Evolutionary conservation across 73 alveolate species (phyloP).

Genomic region (Uronychia setigera): DNA sequence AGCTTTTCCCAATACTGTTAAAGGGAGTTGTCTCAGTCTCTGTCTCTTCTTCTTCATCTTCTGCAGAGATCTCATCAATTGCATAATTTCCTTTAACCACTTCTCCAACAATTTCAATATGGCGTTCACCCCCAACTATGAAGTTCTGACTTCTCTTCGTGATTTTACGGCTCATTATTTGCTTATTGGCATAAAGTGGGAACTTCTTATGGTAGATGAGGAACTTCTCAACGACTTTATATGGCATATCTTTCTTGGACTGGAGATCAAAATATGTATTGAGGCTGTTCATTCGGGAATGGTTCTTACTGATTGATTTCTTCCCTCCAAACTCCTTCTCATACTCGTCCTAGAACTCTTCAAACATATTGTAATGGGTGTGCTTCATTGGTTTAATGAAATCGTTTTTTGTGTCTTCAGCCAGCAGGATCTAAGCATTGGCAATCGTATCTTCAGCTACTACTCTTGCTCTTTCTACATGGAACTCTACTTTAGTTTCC

Average conservation of each 20-base stretch:
- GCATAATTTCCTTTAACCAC: not conserved
- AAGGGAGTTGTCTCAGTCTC: not conserved
- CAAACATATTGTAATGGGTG: slow-evolving; percentile 1
- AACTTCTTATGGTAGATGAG: slow-evolving; percentile 22
- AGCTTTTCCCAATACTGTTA: not conserved
- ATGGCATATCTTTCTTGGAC: not conserved
- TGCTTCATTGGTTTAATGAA: slow-evolving; percentile 20
- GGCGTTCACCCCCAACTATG: not conserved
- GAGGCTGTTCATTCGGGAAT: not conserved
- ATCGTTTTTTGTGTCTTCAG: slow-evolving; percentile 45
- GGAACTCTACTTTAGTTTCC: slow-evolving; percentile 31
- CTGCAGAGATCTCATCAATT: not conserved
- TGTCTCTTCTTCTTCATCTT: not conserved
- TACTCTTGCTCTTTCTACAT: slow-evolving; percentile 18
- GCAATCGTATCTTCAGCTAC: slow-evolving; percentile 53
- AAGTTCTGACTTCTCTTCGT: not conserved
- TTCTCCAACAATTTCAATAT: not conserved
- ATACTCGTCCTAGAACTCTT: not conserved
- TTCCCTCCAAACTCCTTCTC: not conserved
- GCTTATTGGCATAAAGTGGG: slow-evolving; percentile 17
- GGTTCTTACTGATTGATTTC: not conserved
- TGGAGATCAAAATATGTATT: not conserved
- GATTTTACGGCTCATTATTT: not conserved
- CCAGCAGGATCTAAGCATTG: slow-evolving; percentile 25
- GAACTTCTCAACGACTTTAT: slow-evolving; percentile 14